Evolutionary conservation across 371 early-diverging fungal genomes (phyloP), one percentile per base, ranked within the genome.

Genomic region (Syncephalastrum sp.): DNA sequence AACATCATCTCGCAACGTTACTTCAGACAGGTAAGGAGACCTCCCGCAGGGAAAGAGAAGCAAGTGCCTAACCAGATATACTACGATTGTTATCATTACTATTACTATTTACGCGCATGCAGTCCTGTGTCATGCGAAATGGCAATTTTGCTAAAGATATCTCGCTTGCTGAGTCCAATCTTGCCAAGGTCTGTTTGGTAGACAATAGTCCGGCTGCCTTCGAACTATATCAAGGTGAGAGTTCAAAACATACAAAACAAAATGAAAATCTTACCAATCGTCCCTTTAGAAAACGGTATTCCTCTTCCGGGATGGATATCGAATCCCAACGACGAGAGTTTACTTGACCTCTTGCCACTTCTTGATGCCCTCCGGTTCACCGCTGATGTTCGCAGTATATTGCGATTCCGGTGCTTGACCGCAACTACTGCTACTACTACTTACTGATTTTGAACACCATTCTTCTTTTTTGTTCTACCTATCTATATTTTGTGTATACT

Each of bases 201-300:
- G 97, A 97, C 68, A 97, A 98, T 69, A 91, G 95, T 33, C 89
- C 93, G 19, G 73, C 88, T 21, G 90, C 92, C 12, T 96, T 89
- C 73, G 89, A 87, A 44, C 62, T 93, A 47, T 90, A 91, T 71
- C 84, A 85, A 73, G 92, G 94, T 85, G 82, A 72, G 15, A 21
- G 23, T 45, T 44, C 15, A 38, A 45, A 46, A 7, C 47, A 46
- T 10, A 46, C 47, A 33, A 27, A 42, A 24, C 27, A 33, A 33
- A 52, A 16, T 27, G 41, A 17, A 53, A 19, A 33, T 41, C 46
- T 54, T 48, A 15, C 54, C 25, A n/a, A 38, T 45, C 25, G 47
- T 54, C 41, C 25, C 60, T 53, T 46, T 64, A 90, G 91, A 92
- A 50, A 95, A 95, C 62, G 93, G 89, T 17, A 89, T 95, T 48